phyloP scores from a whole-genome alignment of 345 rosid genomes.

The Diplotaxis tenuifolia region DNA sequence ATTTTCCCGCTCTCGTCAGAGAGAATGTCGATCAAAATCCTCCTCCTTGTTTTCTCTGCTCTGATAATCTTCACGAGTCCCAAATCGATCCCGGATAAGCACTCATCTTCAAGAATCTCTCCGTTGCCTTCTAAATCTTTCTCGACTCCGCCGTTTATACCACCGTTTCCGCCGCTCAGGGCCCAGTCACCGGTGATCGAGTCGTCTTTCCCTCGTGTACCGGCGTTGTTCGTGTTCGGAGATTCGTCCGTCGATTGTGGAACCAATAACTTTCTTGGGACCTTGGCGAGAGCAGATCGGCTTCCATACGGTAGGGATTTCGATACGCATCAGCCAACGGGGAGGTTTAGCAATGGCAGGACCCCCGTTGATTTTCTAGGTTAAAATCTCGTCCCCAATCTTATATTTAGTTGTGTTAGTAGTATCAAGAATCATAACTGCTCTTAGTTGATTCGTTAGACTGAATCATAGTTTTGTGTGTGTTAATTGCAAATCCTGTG shows the following conservation, averaged over 20 bases:
- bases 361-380: slow-evolving; percentile 93
- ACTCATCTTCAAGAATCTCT: slow-evolving; percentile 9
- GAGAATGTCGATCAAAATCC: slow-evolving; percentile 44
- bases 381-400: slow-evolving; percentile 5
- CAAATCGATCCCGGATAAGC: slow-evolving; percentile 27
- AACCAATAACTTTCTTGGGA: slow-evolving; percentile 81
- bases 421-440: slow-evolving; percentile 13
- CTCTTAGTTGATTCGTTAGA: not conserved
- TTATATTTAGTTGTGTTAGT: not conserved
- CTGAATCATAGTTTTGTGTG: slow-evolving; percentile 9
- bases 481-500: not conserved
- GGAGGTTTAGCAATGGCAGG: slow-evolving; percentile 89
- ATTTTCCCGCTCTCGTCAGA: slow-evolving; percentile 38
- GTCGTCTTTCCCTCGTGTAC: slow-evolving; percentile 44
- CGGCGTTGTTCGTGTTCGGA: slow-evolving; percentile 74
- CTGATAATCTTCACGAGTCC: slow-evolving; percentile 37
- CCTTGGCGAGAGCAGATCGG: slow-evolving; percentile 86
- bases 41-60: slow-evolving; percentile 37
- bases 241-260: slow-evolving; percentile 91
- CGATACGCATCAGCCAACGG: slow-evolving; percentile 75
- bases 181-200: slow-evolving; percentile 11
- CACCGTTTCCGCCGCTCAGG: slow-evolving; percentile 2
- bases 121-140: slow-evolving; percentile 6
- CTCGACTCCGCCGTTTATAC: slow-evolving; percentile 11
- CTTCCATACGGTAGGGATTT: slow-evolving; percentile 95